Conservation (phyloP, 129 eudicot genomes). For the Helianthus annuus region DNA sequence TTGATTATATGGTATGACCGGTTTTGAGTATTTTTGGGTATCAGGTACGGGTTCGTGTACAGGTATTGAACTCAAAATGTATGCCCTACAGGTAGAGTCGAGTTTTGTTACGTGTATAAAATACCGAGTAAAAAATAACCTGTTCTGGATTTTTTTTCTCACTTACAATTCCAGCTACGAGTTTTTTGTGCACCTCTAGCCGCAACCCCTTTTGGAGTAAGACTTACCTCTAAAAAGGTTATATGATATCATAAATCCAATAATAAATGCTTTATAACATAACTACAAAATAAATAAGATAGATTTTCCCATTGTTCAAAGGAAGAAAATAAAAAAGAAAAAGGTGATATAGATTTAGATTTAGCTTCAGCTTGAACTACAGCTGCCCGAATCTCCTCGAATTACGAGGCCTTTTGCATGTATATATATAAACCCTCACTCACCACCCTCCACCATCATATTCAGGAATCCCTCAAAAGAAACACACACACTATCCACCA, state of each 20-base stretch:
- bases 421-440: conserved; percentile 50
- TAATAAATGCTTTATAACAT: background rate
- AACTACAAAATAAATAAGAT: background rate
- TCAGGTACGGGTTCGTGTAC: no score
- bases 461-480: conserved; percentile 40
- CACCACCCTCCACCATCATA: conserved; percentile 36
- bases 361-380: conserved; percentile 48
- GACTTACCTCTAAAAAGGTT: background rate
- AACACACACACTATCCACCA: conserved; percentile 34
- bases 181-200: no score
- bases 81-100: no score
- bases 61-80: no score
- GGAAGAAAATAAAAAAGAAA: conserved; percentile 52
- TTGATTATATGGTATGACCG: no score
- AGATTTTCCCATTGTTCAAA: conserved; percentile 46
- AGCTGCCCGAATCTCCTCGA: conserved; percentile 50
- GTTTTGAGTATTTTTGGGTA: no score
- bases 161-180: no score
- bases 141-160: no score
- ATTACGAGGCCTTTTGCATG: conserved; percentile 50
- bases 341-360: conserved; percentile 42
- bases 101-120: no score
- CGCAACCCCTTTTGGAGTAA: background rate
- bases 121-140: no score
- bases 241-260: background rate